Evolutionary conservation across 305 asterid genomes (phyloP), one percentile per base, ranked within the genome.

Genomic region (Rubia occidens): DNA sequence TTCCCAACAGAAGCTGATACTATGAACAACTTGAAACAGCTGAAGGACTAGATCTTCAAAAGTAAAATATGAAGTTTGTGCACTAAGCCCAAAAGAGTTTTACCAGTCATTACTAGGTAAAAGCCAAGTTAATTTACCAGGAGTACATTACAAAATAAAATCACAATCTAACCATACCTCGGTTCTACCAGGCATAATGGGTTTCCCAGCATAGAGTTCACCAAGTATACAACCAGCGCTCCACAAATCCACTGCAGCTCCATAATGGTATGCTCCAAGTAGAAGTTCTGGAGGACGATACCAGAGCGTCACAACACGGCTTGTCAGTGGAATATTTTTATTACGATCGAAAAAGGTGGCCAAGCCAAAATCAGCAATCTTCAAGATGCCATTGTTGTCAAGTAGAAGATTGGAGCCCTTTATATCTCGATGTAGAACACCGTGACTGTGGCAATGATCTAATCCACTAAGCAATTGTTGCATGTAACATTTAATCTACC

Each of bases 291-390:
- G 97, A 20, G 99, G 97, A 66, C 99, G 91, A 83, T 94, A 94
- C 99, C 99, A 94, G 65, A 94, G 79, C 64, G 99, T 94, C 78
- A 94, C 99, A 55, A 94, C 99, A 35, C 97, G 97, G 82, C 96
- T 94, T 39, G 99, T 94, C 60, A 91, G 80, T 53, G 90, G 91
- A 74, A 82, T 76, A 61, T 75, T 86, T 61, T 85, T 78, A 68
- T 75, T 76, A 64, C 70, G 77, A 75, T 86, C 89, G 60, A 78
- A 91, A 77, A 81, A 89, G 80, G 90, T 91, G 40, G 99, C 99
- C 77, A 94, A 75, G 6, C 99, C 99, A 86, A 94, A 94, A 86
- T 94, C 99, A 37, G 97, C 95, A 72, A 94, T 91, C 84, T 94
- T 94, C 89, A 94, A 86, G 80, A 85, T 72, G 67, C 99, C 99